Evolutionary conservation across 306 rosid genomes (phyloP).

Genomic region (Senna tora): DNA sequence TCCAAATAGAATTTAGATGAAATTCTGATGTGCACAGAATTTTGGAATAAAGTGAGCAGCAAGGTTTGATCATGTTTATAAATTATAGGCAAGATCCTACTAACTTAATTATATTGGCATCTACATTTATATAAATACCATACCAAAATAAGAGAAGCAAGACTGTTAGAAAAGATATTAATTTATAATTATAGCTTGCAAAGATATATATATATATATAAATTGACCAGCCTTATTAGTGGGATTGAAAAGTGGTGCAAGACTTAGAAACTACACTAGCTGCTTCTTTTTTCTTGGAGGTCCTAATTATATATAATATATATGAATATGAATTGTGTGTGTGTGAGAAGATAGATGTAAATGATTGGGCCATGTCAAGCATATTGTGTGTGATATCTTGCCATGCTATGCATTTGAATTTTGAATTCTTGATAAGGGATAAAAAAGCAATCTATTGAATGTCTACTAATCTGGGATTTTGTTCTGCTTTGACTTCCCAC

Average conservation of each 20-base stretch:
- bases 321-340: too few species aligned
- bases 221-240: conserved; percentile 25
- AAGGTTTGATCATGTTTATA: too few species aligned
- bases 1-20: background rate
- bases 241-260: conserved; percentile 43
- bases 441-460: background rate
- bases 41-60: background rate
- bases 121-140: background rate
- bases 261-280: background rate
- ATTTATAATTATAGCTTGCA: background rate
- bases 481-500: background rate
- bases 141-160: background rate
- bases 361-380: conserved; percentile 7
- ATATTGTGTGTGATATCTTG: background rate
- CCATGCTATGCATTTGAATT: background rate
- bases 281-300: conserved; percentile 4
- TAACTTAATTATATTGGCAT: background rate
- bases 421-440: background rate
- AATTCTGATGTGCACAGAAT: background rate
- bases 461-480: background rate
- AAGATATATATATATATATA: too few species aligned
- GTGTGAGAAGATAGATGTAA: background rate
- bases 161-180: too few species aligned
- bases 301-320: conserved; percentile 1
- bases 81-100: background rate